Evolutionary conservation across 176 grass and related monocot genomes (phyloP).

Genomic region (Ensete ventricosum): DNA sequence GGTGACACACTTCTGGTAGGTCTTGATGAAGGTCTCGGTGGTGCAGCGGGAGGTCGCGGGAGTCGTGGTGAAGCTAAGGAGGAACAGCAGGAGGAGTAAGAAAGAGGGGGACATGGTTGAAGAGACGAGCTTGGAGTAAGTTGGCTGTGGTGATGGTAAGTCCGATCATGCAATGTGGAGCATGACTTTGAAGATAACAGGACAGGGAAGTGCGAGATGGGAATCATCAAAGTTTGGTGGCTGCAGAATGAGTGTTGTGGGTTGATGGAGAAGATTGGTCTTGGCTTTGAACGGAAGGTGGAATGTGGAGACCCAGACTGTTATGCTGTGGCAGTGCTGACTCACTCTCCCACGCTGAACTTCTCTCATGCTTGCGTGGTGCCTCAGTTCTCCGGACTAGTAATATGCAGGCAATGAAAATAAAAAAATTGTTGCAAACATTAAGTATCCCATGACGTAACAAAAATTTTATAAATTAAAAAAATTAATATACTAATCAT

Average conservation of each 20-base stretch:
- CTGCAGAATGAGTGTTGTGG: background rate
- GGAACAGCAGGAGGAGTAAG: conserved; percentile 6
- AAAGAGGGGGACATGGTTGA: conserved; percentile 7
- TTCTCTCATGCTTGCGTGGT: too few species aligned
- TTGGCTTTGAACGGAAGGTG: background rate
- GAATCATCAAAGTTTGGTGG: background rate
- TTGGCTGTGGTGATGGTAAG: conserved; percentile 2
- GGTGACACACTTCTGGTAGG: conserved; percentile 73
- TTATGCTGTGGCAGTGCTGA: too few species aligned
- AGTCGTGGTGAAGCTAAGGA: background rate
- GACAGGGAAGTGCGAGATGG: conserved; percentile 2
- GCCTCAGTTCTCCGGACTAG: too few species aligned
- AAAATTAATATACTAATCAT: too few species aligned
- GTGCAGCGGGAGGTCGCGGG: conserved; percentile 33
- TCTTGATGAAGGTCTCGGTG: conserved; percentile 36
- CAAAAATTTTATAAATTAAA: too few species aligned
- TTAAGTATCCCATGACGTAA: too few species aligned
- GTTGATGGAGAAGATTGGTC: background rate
- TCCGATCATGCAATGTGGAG: conserved; percentile 13
- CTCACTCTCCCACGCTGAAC: too few species aligned
- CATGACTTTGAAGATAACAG: conserved; percentile 91
- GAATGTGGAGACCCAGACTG: too few species aligned
- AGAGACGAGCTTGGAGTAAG: background rate
- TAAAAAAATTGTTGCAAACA: too few species aligned
- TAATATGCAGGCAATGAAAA: too few species aligned